These are phyloP conservation scores for Madurella mycetomatis DNA, from an alignment of 2,329 filamentous ascomycete species.

Conservation along the genomic window DNA sequence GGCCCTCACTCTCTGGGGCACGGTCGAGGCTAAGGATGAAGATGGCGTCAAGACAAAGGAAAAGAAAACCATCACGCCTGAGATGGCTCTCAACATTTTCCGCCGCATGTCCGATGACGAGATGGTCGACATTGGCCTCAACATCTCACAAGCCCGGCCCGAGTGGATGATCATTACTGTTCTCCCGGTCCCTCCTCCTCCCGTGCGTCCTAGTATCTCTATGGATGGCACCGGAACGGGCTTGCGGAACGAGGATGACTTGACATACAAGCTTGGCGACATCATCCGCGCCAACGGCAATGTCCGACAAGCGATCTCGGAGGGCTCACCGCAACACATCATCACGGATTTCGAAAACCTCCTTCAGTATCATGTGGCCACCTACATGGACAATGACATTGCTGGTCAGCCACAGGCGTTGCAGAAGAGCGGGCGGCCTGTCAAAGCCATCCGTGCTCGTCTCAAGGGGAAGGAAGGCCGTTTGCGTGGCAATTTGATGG, in stretches of 20 bases:
- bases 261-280: conserved; percentile 98
- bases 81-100: conserved; percentile 81
- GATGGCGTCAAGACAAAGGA: conserved; percentile 71
- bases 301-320: conserved; percentile 82
- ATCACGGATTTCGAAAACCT: conserved; percentile 85
- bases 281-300: conserved; percentile 97
- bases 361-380: conserved; percentile 96
- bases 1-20: conserved; percentile 74
- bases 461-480: conserved; percentile 99
- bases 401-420: conserved; percentile 89
- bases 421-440: conserved; percentile 93
- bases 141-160: conserved; percentile 88
- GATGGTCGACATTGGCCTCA: conserved; percentile 82
- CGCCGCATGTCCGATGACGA: conserved; percentile 78
- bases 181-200: conserved; percentile 88
- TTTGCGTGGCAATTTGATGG: conserved; percentile 98
- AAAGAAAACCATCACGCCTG: conserved; percentile 76
- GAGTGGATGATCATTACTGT: conserved; percentile 99
- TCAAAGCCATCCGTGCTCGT: conserved; percentile 94
- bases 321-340: conserved; percentile 89
- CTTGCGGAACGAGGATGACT: conserved; percentile 93
- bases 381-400: conserved; percentile 99
- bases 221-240: conserved; percentile 92
- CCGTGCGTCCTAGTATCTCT: conserved; percentile 93
- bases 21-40: conserved; percentile 72